Evolutionary conservation across 2,329 filamentous ascomycete species (phyloP).

Genomic region (Fusarium miscanthi): DNA sequence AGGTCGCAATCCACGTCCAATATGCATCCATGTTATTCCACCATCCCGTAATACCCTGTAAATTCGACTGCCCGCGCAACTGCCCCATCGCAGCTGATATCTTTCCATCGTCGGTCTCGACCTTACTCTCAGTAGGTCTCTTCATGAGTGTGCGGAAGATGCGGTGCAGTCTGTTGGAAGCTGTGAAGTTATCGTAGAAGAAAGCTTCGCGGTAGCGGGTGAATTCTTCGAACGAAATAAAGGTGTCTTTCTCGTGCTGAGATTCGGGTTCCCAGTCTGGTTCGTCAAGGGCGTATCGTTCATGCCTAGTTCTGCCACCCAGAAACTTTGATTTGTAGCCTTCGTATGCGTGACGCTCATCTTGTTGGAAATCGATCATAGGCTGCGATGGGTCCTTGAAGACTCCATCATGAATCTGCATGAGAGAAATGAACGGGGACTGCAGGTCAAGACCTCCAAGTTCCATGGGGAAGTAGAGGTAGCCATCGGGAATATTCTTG

Average conservation of each 20-base stretch:
- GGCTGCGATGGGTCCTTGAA: conserved; percentile 44
- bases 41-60: conserved; percentile 36
- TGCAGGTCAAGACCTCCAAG: conserved; percentile 60
- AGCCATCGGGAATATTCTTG: conserved; percentile 56
- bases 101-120: conserved; percentile 43
- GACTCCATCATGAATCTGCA: conserved; percentile 53
- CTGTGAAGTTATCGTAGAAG: conserved; percentile 43
- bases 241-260: conserved; percentile 49
- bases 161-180: conserved; percentile 38
- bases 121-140: conserved; percentile 44
- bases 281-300: conserved; percentile 20
- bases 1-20: conserved; percentile 59
- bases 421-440: conserved; percentile 57
- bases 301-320: conserved; percentile 14
- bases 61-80: conserved; percentile 27
- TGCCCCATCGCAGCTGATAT: conserved; percentile 40
- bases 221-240: conserved; percentile 60
- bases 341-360: conserved; percentile 52
- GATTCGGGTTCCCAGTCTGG: conserved; percentile 48
- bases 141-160: conserved; percentile 53
- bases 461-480: conserved; percentile 59
- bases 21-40: conserved; percentile 55
- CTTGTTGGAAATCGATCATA: conserved; percentile 49
- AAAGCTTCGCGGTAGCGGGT: conserved; percentile 55
- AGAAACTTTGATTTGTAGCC: conserved; percentile 52